Base-by-base conservation (phyloP, 495 filamentous ascomycete genomes). In the Astrocystis sublimbata region DNA sequence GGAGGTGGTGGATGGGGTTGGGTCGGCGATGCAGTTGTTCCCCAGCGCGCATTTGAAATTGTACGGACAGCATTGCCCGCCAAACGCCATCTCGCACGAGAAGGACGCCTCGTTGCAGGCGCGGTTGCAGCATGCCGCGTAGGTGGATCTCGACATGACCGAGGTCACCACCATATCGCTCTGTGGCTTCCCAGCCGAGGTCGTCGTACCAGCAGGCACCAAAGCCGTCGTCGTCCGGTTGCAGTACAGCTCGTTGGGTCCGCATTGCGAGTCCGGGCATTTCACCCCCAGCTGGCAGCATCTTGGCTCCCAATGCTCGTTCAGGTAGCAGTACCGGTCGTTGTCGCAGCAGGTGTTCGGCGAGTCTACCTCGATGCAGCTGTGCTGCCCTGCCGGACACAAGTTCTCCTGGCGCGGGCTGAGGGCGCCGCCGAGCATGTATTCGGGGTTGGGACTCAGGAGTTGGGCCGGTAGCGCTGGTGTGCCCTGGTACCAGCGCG, bases 51-150 rank as follows among this genome's bases (percentile, higher is more conserved):
- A 84, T 5, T 61, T 61, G 6, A 51, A 62, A 33, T 71, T 72
- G 57, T 77, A 76, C 10, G 62, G 49, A 50, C 82, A 83, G 67
- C 81, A 83, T 21, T 73, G 71, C 23, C 76, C 75, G 59, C 77
- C 79, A 21, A 79, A 71, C 40, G 51, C 49, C 7, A 31, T 0
- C 26, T 78, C 71, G 62, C 81, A 83, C 21, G 73, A 73, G 65
- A 75, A 79, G 49, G 66, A 74, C 61, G 77, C 73, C 28, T 60
- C 70, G 8, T 1, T 54, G 58, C 79, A 81, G 12, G 33, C 7
- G 28, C 78, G 77, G 21, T 51, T 50, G 56, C 79, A 81, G 65
- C 79, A 81, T 43, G 71, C 70, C 6, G 66, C 15, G 13, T n/a
- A n/a, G 8, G 51, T 31, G 13, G 38, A 56, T 12, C 36, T 42